Evolutionary conservation across 1,284 basidiomycete species (phyloP).

Genomic region (Sporisorium scitamineum): DNA sequence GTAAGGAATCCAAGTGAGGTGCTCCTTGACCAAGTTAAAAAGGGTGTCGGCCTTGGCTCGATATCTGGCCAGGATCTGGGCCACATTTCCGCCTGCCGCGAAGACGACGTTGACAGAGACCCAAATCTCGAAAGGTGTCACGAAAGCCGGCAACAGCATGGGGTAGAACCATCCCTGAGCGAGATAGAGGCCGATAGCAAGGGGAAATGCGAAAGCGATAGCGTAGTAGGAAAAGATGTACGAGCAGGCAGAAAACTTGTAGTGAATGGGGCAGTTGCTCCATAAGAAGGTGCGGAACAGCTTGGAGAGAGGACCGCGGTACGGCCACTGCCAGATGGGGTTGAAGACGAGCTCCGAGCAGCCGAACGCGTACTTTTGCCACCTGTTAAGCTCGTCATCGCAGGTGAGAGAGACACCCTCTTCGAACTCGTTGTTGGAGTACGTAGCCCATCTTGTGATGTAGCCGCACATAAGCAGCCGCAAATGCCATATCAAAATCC

Average conservation of each 20-base stretch:
- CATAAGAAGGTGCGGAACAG: slow-evolving; percentile 82
- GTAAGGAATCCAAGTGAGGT: slow-evolving; percentile 81
- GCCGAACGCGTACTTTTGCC: slow-evolving; percentile 88
- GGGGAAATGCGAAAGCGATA: slow-evolving; percentile 77
- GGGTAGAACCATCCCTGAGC: slow-evolving; percentile 77
- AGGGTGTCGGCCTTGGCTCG: slow-evolving; percentile 78
- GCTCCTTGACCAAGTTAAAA: slow-evolving; percentile 75
- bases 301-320: slow-evolving; percentile 79
- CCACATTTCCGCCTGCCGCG: slow-evolving; percentile 78
- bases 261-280: slow-evolving; percentile 73
- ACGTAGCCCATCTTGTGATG: slow-evolving; percentile 84
- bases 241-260: slow-evolving; percentile 77
- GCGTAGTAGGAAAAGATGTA: slow-evolving; percentile 86
- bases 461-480: slow-evolving; percentile 72
- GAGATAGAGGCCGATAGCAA: slow-evolving; percentile 79
- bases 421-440: slow-evolving; percentile 82
- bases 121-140: slow-evolving; percentile 76
- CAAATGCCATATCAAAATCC: slow-evolving; percentile 82
- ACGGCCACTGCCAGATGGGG: slow-evolving; percentile 77
- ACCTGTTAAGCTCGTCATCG: slow-evolving; percentile 83
- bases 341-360: slow-evolving; percentile 69
- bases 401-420: slow-evolving; percentile 83
- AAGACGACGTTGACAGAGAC: slow-evolving; percentile 82
- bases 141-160: slow-evolving; percentile 76
- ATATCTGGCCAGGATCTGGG: slow-evolving; percentile 80